phyloP scores from a whole-genome alignment of 208 protist genomes.

The Trypanosoma boissoni region DNA sequence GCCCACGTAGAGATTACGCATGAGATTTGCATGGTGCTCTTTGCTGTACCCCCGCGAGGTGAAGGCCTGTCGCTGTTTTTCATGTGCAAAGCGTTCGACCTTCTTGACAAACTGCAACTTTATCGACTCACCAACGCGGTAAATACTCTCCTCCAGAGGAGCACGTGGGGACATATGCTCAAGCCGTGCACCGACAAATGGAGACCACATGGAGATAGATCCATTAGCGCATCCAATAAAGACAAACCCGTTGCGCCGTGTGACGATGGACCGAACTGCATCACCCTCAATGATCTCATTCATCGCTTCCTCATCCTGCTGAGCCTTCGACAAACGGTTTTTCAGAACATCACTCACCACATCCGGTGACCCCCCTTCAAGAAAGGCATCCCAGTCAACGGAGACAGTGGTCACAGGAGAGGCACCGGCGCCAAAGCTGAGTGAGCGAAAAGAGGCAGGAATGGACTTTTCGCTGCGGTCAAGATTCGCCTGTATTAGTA shows the following conservation, averaged over 20 bases:
- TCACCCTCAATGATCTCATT: slow-evolving; percentile 4
- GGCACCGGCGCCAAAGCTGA: too few species aligned
- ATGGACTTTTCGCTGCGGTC: not conserved
- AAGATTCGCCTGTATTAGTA: slow-evolving; percentile 10
- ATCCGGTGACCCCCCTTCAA: slow-evolving; percentile 53
- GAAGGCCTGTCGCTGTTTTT: slow-evolving; percentile 37
- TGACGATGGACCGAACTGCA: slow-evolving; percentile 41
- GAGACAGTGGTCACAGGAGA: slow-evolving; percentile 15
- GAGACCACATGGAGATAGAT: slow-evolving; percentile 64
- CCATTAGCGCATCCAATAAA: slow-evolving; percentile 66
- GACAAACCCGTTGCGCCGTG: slow-evolving; percentile 62
- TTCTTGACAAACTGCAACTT: slow-evolving; percentile 45
- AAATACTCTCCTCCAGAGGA: slow-evolving; percentile 38
- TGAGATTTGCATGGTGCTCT: slow-evolving; percentile 21
- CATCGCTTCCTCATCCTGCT: slow-evolving; percentile 17
- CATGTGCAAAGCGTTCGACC: slow-evolving; percentile 26
- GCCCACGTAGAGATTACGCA: slow-evolving; percentile 25
- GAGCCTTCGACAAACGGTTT: slow-evolving; percentile 33
- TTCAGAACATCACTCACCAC: slow-evolving; percentile 42
- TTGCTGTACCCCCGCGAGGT: not conserved
- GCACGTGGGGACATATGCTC: slow-evolving; percentile 59
- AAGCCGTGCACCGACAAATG: slow-evolving; percentile 56
- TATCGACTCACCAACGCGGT: slow-evolving; percentile 33
- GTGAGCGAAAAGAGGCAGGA: too few species aligned
- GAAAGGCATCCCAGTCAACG: slow-evolving; percentile 54